These are phyloP conservation scores for Alternaria atra DNA, from an alignment of 2,329 filamentous ascomycete genomes.

Conservation along the genomic window DNA sequence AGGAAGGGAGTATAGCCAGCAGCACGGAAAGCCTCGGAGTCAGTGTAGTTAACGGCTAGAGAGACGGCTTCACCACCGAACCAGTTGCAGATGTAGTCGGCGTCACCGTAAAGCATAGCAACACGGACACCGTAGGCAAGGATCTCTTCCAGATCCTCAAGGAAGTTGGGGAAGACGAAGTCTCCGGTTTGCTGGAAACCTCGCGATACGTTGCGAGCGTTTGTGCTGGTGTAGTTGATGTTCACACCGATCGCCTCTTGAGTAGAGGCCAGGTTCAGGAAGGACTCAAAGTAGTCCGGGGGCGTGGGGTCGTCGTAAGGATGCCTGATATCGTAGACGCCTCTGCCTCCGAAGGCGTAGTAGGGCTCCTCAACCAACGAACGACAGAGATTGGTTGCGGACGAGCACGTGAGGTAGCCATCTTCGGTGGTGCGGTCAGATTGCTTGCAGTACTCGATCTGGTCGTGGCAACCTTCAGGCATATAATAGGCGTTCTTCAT, in stretches of 20 bases:
- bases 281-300: conserved; percentile 59
- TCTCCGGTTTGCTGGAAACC: conserved; percentile 60
- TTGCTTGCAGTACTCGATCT: conserved; percentile 57
- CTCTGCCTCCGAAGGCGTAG: conserved; percentile 52
- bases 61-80: conserved; percentile 78
- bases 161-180: conserved; percentile 56
- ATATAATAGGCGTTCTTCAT: conserved; percentile 57
- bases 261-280: conserved; percentile 62
- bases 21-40: conserved; percentile 62
- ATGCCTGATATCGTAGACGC: conserved; percentile 65
- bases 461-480: conserved; percentile 62
- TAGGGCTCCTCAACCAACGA: conserved; percentile 58
- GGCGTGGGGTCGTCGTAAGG: conserved; percentile 63
- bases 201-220: conserved; percentile 47
- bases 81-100: conserved; percentile 69
- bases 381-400: conserved; percentile 54
- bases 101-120: conserved; percentile 65
- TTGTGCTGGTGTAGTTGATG: conserved; percentile 63
- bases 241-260: conserved; percentile 61
- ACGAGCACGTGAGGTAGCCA: conserved; percentile 47
- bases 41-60: conserved; percentile 62
- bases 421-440: conserved; percentile 34
- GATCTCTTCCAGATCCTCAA: conserved; percentile 60
- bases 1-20: conserved; percentile 77
- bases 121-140: conserved; percentile 66